These are phyloP conservation scores for Agaricus blazei DNA, from an alignment of 768 basidiomycete species.

Conservation along the genomic window DNA sequence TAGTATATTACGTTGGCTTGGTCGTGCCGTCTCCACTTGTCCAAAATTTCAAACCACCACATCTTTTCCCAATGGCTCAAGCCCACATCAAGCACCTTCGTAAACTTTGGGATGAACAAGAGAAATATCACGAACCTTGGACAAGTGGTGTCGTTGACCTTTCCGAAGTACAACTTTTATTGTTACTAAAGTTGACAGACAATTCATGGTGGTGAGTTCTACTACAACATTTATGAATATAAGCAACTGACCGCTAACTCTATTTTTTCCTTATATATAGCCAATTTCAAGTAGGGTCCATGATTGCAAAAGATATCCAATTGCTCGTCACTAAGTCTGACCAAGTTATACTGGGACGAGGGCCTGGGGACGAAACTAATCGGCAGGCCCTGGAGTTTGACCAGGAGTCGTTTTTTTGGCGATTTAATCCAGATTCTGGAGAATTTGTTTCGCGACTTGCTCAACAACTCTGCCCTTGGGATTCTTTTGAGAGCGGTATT, in stretches of 20 bases:
- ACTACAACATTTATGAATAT: not conserved
- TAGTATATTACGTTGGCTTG: no score
- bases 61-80: not conserved
- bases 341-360: slow-evolving; percentile 20
- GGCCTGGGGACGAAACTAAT: slow-evolving; percentile 20
- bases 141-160: not conserved
- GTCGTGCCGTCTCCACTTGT: no score
- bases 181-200: not conserved
- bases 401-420: slow-evolving; percentile 13
- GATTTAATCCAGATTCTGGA: slow-evolving; percentile 15
- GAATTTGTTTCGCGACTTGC: slow-evolving; percentile 5
- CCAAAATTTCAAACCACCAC: no score
- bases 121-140: slow-evolving; percentile 2
- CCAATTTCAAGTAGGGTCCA: not conserved
- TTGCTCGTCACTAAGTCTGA: slow-evolving; percentile 16
- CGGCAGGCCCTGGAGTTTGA: slow-evolving; percentile 22
- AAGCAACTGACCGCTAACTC: no score
- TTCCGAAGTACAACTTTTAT: not conserved
- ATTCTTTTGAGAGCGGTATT: slow-evolving; percentile 11
- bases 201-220: not conserved
- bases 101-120: not conserved
- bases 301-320: slow-evolving; percentile 6
- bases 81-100: not conserved
- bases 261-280: not conserved
- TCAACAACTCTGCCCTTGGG: slow-evolving; percentile 14